phyloP scores from a whole-genome alignment of 768 basidiomycete genomes.

The Podaxis rugospora region DNA sequence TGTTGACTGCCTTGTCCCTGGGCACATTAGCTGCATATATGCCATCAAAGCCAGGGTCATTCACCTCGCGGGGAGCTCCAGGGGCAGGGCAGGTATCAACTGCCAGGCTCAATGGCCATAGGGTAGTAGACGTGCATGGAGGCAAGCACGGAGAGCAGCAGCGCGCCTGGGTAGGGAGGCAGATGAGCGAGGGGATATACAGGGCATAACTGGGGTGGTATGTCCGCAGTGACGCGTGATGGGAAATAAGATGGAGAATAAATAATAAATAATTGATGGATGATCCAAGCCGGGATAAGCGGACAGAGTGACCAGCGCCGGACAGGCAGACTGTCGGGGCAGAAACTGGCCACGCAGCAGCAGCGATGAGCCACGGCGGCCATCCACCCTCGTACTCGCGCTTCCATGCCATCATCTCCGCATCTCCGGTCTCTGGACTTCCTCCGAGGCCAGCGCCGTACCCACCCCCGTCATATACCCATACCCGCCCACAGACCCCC shows the following conservation, averaged over 20 bases:
- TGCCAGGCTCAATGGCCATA: neutral
- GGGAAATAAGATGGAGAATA: neutral
- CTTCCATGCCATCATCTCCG: constrained; percentile 31
- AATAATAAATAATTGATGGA: neutral
- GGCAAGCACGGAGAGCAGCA: too few species aligned
- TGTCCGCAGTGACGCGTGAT: neutral
- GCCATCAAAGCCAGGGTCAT: neutral
- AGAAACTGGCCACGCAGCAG: too few species aligned
- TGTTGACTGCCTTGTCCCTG: neutral
- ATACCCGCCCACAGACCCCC: constrained; percentile 7
- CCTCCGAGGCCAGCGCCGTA: constrained; percentile 14
- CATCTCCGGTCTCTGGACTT: constrained; percentile 21
- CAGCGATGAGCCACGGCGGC: too few species aligned
- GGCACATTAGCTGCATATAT: neutral
- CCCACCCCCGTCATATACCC: constrained; percentile 13
- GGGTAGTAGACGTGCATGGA: neutral
- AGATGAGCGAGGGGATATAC: too few species aligned
- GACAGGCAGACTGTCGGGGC: too few species aligned
- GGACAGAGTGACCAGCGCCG: too few species aligned
- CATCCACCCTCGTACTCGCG: constrained; percentile 17
- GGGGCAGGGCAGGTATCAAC: neutral
- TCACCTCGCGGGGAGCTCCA: neutral
- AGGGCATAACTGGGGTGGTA: neutral
- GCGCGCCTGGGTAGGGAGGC: too few species aligned
- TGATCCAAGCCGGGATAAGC: too few species aligned